These are phyloP conservation scores for Pyrus betulifolia DNA, from an alignment of 306 rosid species.

Conservation along the genomic window DNA sequence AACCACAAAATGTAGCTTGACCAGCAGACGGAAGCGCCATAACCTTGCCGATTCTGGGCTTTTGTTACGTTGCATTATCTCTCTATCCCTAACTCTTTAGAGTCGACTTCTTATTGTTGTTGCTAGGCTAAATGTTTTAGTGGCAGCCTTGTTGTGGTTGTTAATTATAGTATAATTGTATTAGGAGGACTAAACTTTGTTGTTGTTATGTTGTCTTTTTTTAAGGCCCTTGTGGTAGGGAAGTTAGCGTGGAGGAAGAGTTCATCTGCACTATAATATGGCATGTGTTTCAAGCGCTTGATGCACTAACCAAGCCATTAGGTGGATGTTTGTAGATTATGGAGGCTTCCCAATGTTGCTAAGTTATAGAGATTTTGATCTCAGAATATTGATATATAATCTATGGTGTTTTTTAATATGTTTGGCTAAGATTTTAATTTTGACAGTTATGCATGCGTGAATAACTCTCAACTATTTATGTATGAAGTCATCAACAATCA, in stretches of 20 bases:
- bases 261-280: neutral
- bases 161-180: neutral
- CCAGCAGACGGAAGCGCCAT: neutral
- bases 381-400: neutral
- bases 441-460: neutral
- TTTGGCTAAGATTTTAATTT: neutral
- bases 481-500: neutral
- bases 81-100: neutral
- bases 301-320: neutral
- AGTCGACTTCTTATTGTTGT: neutral
- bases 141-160: slow-evolving; percentile 2
- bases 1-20: neutral
- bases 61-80: neutral
- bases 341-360: slow-evolving; percentile 4
- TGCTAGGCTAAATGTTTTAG: neutral
- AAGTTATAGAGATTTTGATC: neutral
- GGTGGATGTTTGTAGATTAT: neutral
- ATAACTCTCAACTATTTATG: neutral
- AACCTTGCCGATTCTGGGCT: neutral
- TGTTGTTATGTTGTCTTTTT: neutral
- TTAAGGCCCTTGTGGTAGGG: neutral
- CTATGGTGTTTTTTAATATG: neutral
- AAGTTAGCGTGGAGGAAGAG: neutral
- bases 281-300: neutral
- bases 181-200: neutral